A percentile compares a stretch with the other conserved stretches of the same genome.
Evolutionary conservation across 2,329 filamentous ascomycete species (phyloP).

Genomic region (Phaeosphaeria sp.): DNA sequence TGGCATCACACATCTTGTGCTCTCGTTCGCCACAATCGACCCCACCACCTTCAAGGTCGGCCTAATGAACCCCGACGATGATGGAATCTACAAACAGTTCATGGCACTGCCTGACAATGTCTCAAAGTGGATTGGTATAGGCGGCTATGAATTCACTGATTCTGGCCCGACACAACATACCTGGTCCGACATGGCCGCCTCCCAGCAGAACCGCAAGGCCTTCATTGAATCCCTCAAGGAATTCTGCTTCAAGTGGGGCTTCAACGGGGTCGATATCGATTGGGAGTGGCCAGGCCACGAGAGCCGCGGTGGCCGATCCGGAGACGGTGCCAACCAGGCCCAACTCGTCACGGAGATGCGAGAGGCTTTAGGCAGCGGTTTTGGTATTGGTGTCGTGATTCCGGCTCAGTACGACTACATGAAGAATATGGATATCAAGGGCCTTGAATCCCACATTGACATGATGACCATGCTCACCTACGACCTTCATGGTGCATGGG

Average conservation of each 20-base stretch:
- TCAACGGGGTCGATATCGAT: constrained; percentile 56
- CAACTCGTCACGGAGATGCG: constrained; percentile 30
- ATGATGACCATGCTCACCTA: constrained; percentile 57
- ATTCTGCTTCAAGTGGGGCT: constrained; percentile 53
- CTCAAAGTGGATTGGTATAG: constrained; percentile 38
- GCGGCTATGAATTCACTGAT: constrained; percentile 49
- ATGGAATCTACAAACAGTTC: constrained; percentile 26
- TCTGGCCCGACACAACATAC: constrained; percentile 43
- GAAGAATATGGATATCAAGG: constrained; percentile 31
- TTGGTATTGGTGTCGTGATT: constrained; percentile 32
- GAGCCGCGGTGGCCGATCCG: constrained; percentile 46
- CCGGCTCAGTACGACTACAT: constrained; percentile 38
- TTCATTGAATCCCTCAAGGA: constrained; percentile 49
- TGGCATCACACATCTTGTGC: constrained; percentile 33
- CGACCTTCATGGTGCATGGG: constrained; percentile 50
- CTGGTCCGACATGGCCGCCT: constrained; percentile 44
- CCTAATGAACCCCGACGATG: constrained; percentile 20
- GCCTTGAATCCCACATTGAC: constrained; percentile 39
- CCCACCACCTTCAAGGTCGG: constrained; percentile 38
- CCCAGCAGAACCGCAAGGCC: constrained; percentile 28
- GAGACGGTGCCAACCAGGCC: constrained; percentile 40
- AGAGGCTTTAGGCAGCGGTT: constrained; percentile 20
- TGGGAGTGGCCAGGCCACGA: constrained; percentile 49
- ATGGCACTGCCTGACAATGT: constrained; percentile 16
- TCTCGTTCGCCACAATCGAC: constrained; percentile 53